phyloP scores from a whole-genome alignment of 1,284 basidiomycete genomes.

The Trichosporon sp. region DNA sequence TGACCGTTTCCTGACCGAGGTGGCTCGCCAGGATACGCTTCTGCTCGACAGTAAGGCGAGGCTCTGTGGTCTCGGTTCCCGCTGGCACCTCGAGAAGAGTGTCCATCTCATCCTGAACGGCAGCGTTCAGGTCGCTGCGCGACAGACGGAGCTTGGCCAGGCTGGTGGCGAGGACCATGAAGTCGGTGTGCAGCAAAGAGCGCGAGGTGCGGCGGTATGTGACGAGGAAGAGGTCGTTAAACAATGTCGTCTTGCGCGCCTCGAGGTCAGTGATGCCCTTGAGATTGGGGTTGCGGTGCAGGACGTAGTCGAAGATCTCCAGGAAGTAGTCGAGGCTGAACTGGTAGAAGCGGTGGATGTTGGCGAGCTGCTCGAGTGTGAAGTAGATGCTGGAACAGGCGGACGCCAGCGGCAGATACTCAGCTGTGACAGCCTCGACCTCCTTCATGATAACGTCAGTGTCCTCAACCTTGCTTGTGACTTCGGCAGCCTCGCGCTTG shows the following conservation, averaged over 20 bases:
- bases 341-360: constrained; percentile 97
- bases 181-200: constrained; percentile 83
- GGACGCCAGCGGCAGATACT: constrained; percentile 91
- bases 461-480: constrained; percentile 94
- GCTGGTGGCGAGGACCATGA: constrained; percentile 83
- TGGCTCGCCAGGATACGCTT: constrained; percentile 27
- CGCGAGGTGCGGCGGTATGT: constrained; percentile 87
- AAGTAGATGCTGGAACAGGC: constrained; percentile 98
- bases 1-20: constrained; percentile 51
- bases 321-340: constrained; percentile 98
- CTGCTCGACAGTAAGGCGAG: constrained; percentile 28
- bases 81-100: constrained; percentile 71
- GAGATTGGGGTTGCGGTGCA: constrained; percentile 86
- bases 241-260: constrained; percentile 72
- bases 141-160: constrained; percentile 85
- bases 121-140: constrained; percentile 58
- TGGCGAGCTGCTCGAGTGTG: constrained; percentile 87
- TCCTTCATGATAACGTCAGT: constrained; percentile 94
- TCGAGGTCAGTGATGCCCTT: constrained; percentile 68
- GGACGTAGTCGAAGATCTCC: constrained; percentile 93
- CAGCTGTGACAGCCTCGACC: constrained; percentile 89
- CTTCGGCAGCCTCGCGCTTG: constrained; percentile 94
- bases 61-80: constrained; percentile 8
- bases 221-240: constrained; percentile 84
- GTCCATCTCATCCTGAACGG: constrained; percentile 74